A percentile compares a stretch with the other conserved stretches of the same genome.
Conservation (phyloP, 768 basidiomycete species). For the Gloeopeniophorella convolvens region DNA sequence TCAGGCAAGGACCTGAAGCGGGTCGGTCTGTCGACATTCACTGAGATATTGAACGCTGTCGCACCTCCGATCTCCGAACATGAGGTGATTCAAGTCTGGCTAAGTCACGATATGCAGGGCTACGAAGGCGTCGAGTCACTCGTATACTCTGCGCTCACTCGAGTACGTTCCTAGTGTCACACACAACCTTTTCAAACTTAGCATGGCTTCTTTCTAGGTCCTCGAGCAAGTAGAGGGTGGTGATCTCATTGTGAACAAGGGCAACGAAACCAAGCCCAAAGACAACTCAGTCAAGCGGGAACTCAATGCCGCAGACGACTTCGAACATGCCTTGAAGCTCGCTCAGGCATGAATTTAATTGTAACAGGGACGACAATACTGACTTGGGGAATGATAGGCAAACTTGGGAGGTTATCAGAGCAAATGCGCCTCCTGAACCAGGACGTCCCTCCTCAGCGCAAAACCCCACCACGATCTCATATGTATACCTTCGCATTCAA, state of each 20-base stretch:
- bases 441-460: constrained; percentile 30
- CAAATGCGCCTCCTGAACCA: constrained; percentile 37
- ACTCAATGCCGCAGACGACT: constrained; percentile 76
- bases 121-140: constrained; percentile 93
- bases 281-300: constrained; percentile 50
- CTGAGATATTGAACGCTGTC: constrained; percentile 90
- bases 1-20: constrained; percentile 86
- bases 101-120: constrained; percentile 94
- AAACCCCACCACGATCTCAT: constrained; percentile 75
- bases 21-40: constrained; percentile 82
- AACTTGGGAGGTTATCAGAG: constrained; percentile 72
- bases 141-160: constrained; percentile 81
- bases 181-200: not conserved
- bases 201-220: constrained; percentile 38
- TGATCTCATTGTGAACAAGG: constrained; percentile 81
- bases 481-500: constrained; percentile 90
- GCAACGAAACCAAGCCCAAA: constrained; percentile 69
- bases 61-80: constrained; percentile 98
- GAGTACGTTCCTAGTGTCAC: constrained; percentile 41
- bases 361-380: not conserved
- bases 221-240: constrained; percentile 95
- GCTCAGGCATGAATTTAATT: constrained; percentile 54
- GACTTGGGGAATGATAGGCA: constrained; percentile 46
- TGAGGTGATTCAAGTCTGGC: constrained; percentile 93
- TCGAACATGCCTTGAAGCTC: constrained; percentile 77